Conservation (phyloP, 495 filamentous ascomycete species). For the Chaetomium fimeti region DNA sequence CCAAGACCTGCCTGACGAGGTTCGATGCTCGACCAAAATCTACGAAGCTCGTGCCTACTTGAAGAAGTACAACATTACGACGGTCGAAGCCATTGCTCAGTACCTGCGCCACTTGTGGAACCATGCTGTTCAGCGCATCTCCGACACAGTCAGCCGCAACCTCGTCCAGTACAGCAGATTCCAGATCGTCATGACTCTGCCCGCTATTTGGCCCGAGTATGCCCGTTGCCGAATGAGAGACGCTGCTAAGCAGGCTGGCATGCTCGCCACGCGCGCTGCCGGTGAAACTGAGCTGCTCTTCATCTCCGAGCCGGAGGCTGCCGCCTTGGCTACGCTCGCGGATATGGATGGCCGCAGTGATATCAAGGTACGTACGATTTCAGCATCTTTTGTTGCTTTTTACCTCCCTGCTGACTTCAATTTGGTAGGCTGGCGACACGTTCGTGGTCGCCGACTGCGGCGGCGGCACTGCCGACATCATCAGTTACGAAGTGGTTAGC, state of each 20-base stretch:
- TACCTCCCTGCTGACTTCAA: not conserved
- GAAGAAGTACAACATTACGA: constrained; percentile 17
- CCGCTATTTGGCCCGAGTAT: no score
- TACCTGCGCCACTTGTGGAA: constrained; percentile 34
- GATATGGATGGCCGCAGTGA: constrained; percentile 22
- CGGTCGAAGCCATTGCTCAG: constrained; percentile 22
- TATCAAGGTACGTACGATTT: constrained; percentile 1
- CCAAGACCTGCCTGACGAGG: constrained; percentile 24
- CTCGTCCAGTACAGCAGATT: no score
- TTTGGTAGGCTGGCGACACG: constrained; percentile 20
- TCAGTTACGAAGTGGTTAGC: constrained; percentile 20
- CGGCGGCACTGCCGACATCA: constrained; percentile 31
- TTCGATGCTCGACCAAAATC: constrained; percentile 20
- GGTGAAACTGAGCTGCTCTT: constrained; percentile 13
- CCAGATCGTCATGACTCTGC: no score
- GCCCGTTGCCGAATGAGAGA: no score
- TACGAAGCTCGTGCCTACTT: constrained; percentile 15
- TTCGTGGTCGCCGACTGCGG: constrained; percentile 31
- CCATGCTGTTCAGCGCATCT: not conserved
- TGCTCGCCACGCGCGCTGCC: no score
- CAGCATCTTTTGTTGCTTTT: not conserved
- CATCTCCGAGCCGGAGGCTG: constrained; percentile 35
- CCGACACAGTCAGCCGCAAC: constrained; percentile 7
- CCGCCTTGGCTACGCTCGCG: constrained; percentile 24
- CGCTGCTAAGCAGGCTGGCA: no score